Base-by-base conservation (phyloP, 306 rosid genomes). In the Vigna hirtella region DNA sequence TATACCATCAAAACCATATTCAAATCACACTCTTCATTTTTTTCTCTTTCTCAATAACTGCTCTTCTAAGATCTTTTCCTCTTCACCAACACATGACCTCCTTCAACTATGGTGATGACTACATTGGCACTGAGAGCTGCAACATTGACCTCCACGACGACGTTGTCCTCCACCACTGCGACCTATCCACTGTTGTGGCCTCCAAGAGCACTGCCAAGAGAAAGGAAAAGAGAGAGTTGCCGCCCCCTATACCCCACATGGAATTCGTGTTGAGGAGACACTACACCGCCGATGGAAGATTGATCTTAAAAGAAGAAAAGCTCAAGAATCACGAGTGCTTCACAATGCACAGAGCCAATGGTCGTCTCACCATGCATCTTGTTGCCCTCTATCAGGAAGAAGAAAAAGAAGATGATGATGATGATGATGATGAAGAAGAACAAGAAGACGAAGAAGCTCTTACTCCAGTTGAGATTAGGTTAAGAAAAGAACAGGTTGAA, bases 231-330 rank as follows among this genome's bases (percentile, higher is more conserved):
- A 63, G 17, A 55, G 88, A 67, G 83, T 79, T 89, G 3, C 98
- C 97, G 16, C 98, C 97, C 0, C 94, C 93, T 13, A 81, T 93
- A 6, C 88, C 88, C 0, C 92, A 85, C 48, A 86, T 87, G 90
- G 89, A 91, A 2, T 87, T 93, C 92, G 82, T 87, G 3, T 70
- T 91, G 72, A 86, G 65, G 55, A 83, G 96, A 51, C 80, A 85
- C 64, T 87, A 81, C 72, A 90, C 97, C 0, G 47, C 47, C 16
- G 97, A 91, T 9, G 93, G 97, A 7, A 74, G 96, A 36, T 61
- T 91, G 78, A 78, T 93, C n/a, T 79, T 93, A 3, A 90, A 71
- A 4, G 91, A 87, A 75, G 93, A 91, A 82, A 90, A 83, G 70
- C 83, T 86, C 1, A 76, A 51, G 51, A 90, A 78, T 71, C 91